These are phyloP conservation scores for Penicillium bovifimosum DNA, from an alignment of 495 filamentous ascomycete genomes.

Conservation along the genomic window DNA sequence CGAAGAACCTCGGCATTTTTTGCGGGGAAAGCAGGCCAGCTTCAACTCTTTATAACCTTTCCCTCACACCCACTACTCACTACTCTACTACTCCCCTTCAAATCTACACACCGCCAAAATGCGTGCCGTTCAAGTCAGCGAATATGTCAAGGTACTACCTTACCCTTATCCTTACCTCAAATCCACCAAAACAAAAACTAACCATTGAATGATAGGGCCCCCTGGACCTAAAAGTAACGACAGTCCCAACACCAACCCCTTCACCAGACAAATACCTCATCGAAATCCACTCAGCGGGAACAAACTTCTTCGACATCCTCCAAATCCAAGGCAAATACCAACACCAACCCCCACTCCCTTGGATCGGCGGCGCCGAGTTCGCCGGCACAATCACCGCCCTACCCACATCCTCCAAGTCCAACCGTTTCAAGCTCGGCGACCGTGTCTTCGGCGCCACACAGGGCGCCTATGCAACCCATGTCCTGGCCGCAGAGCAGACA, in stretches of 20 bases:
- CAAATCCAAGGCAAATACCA: constrained; percentile 81
- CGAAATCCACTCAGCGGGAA: constrained; percentile 78
- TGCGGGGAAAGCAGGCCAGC: constrained; percentile 14
- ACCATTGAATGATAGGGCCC: constrained; percentile 53
- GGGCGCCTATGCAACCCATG: constrained; percentile 77
- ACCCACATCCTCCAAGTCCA: constrained; percentile 43
- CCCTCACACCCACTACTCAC: background rate
- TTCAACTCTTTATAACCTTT: background rate
- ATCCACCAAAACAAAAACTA: constrained; percentile 6
- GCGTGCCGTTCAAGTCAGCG: constrained; percentile 75
- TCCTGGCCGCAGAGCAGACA: constrained; percentile 58
- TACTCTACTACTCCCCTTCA: background rate
- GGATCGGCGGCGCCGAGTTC: constrained; percentile 85
- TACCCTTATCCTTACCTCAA: background rate
- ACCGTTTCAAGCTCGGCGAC: constrained; percentile 65
- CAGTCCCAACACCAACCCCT: constrained; percentile 67
- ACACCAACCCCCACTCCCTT: constrained; percentile 68
- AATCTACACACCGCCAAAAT: constrained; percentile 42
- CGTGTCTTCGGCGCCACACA: constrained; percentile 82
- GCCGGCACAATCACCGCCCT: constrained; percentile 66
- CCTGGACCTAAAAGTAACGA: constrained; percentile 65
- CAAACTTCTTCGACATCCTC: constrained; percentile 94
- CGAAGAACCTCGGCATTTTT: constrained; percentile 29
- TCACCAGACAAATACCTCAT: constrained; percentile 74
- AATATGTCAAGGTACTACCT: constrained; percentile 70